A percentile compares a stretch with the other conserved stretches of the same genome.
Evolutionary conservation across 805 yeast species (phyloP).

Genomic region (Saturnispora sanitii): DNA sequence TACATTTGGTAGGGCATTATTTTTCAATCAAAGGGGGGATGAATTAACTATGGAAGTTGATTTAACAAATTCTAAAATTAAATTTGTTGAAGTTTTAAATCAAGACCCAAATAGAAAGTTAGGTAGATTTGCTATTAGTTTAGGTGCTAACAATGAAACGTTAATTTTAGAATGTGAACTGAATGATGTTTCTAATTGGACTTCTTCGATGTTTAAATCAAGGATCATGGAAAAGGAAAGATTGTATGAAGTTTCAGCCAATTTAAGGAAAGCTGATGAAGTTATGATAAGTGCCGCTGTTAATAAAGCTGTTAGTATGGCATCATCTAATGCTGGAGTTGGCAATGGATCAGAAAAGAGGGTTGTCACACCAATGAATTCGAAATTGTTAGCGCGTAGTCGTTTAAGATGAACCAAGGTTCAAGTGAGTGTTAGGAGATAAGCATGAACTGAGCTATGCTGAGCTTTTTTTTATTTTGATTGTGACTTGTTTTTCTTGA

Average conservation of each 20-base stretch:
- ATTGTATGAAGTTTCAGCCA: slow-evolving; percentile 26
- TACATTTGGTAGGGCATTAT: slow-evolving; percentile 50
- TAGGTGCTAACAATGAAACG: slow-evolving; percentile 39
- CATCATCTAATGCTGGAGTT: slow-evolving; percentile 12
- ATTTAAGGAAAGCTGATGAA: slow-evolving; percentile 25
- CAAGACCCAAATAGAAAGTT: slow-evolving; percentile 28
- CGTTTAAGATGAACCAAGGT: slow-evolving; percentile 30
- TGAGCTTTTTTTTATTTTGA: not conserved
- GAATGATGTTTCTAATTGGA: slow-evolving; percentile 47
- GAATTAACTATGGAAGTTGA: slow-evolving; percentile 46
- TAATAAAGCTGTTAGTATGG: slow-evolving; percentile 23
- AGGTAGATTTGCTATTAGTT: slow-evolving; percentile 43
- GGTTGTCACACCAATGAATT: slow-evolving; percentile 45
- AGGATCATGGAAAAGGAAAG: slow-evolving; percentile 41
- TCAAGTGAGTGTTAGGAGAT: not conserved
- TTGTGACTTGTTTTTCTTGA: not conserved
- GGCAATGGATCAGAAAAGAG: slow-evolving; percentile 1
- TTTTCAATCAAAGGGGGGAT: slow-evolving; percentile 37
- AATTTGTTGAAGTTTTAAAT: slow-evolving; percentile 49
- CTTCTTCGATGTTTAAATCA: slow-evolving; percentile 41
- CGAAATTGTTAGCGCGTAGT: slow-evolving; percentile 51
- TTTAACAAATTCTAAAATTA: slow-evolving; percentile 41
- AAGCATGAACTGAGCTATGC: too few species aligned
- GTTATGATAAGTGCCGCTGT: slow-evolving; percentile 31
- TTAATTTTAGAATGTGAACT: slow-evolving; percentile 49